Base-by-base conservation (phyloP, 805 yeast species). In the Suhomyces sp. region DNA sequence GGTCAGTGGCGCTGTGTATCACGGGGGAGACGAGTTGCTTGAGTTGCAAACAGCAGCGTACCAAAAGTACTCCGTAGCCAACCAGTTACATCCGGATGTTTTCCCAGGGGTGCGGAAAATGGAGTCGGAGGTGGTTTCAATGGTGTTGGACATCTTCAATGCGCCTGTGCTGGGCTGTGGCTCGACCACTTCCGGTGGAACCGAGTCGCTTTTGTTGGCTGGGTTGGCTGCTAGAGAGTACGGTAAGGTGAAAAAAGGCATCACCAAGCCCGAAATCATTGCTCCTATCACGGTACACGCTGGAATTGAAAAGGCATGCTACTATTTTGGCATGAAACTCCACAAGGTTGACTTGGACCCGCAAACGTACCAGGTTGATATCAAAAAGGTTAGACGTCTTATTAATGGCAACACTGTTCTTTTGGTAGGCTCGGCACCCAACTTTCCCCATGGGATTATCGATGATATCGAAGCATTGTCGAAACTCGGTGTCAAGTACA, bases 21-120 rank as follows among this genome's bases (percentile, higher is more conserved):
- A 94, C 62, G 97, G 98, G 29, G 97, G 97, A 12, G 74, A 78
- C n/a, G 89, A 88, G 31, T 70, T 93, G 50, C 76, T 88, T 38
- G 73, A 79, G 38, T 73, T 94, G 36, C 98, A 94, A 70, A 73
- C 94, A 7, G 70, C 79, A 51, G 94, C 97, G 0, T 92, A 83
- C 67, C 80, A 83, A 50, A 80, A 80, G 63, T 92, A 82, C 68
- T 83, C 94, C 5, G 91, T 92, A 23, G 90, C 97, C 2, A 93
- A 94, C 71, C 99, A 94, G 71, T 76, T 93, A 49, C 99, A 93
- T 67, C 99, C 99, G 0, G 98, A 93, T 70, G 94, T 91, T 3
- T 93, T 93, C 65, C 99, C 98, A 0, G 98, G 96, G 5, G 88
- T 93, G 6, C 83, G 99, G 44, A 91, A 93, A 68, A 92, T 93